phyloP scores from a whole-genome alignment of 202 grass and related monocot genomes.

The Schoenoplectus triqueter region DNA sequence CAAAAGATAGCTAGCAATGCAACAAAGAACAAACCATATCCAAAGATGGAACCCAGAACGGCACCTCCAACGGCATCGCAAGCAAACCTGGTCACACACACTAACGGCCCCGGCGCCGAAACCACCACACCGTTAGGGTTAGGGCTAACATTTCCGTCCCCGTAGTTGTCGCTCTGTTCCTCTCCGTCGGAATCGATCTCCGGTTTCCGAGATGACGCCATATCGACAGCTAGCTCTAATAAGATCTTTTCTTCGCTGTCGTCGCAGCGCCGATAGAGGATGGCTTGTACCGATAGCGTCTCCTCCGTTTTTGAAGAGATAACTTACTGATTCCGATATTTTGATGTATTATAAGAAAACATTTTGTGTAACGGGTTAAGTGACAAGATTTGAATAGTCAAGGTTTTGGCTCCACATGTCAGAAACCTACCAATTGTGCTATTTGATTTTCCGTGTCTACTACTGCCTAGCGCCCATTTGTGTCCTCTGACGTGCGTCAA shows the following conservation, averaged over 20 bases:
- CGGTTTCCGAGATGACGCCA: slow-evolving; percentile 50
- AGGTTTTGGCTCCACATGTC: background rate
- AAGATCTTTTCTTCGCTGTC: background rate
- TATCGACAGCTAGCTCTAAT: slow-evolving; percentile 4
- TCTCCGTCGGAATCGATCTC: slow-evolving; percentile 55
- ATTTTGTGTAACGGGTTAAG: background rate
- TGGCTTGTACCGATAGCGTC: background rate
- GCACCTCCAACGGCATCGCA: slow-evolving; percentile 78
- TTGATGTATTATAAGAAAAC: background rate
- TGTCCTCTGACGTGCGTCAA: too few relatives aligned
- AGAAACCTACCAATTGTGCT: background rate
- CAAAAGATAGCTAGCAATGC: background rate
- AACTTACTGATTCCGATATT: background rate
- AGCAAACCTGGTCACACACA: slow-evolving; percentile 71
- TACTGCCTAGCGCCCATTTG: too few relatives aligned
- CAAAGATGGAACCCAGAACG: slow-evolving; percentile 78
- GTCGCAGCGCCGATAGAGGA: slow-evolving; percentile 12
- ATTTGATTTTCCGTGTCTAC: background rate
- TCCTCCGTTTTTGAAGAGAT: slow-evolving; percentile 9
- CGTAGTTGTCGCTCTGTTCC: slow-evolving; percentile 26
- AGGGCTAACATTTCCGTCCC: slow-evolving; percentile 20
- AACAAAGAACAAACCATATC: slow-evolving; percentile 60
- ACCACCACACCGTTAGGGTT: slow-evolving; percentile 39
- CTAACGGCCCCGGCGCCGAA: slow-evolving; percentile 42
- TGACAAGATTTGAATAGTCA: background rate